A percentile compares a stretch with the other conserved stretches of the same genome.
Conservation (phyloP, 1,284 basidiomycete species). For the Ceratobasidium sp. region DNA sequence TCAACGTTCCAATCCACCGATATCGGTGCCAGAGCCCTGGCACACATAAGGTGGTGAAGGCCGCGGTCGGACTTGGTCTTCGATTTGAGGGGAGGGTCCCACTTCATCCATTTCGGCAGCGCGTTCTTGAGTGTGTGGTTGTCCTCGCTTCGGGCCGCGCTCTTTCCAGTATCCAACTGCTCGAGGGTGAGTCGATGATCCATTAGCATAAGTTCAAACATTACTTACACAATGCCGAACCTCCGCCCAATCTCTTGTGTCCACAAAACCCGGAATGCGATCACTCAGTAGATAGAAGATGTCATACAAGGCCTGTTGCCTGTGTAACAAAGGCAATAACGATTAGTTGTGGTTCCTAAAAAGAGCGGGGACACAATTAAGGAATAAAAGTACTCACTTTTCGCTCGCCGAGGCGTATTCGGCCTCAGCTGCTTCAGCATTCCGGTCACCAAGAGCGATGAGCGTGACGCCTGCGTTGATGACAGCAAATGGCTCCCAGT, state of each 20-base stretch:
- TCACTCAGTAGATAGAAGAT: background rate
- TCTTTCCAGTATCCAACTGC: slow-evolving; percentile 10
- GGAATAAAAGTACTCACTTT: background rate
- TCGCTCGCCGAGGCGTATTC: background rate
- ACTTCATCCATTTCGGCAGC: background rate
- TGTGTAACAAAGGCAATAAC: background rate
- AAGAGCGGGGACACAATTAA: background rate
- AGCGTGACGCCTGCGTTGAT: slow-evolving; percentile 11
- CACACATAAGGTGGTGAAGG: slow-evolving; percentile 21
- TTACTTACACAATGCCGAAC: background rate
- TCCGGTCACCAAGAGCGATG: background rate
- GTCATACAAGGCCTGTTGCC: slow-evolving; percentile 1
- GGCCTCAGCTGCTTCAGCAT: background rate
- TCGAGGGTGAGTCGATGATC: too few species aligned
- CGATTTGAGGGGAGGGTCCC: slow-evolving; percentile 7
- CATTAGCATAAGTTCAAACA: background rate
- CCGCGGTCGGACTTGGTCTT: background rate
- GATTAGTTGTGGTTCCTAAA: background rate
- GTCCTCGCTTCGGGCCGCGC: slow-evolving; percentile 7
- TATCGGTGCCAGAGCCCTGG: background rate
- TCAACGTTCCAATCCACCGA: slow-evolving; percentile 4
- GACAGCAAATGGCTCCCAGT: background rate
- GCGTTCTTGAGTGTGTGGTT: slow-evolving; percentile 8
- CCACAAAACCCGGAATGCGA: background rate
- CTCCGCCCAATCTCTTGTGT: slow-evolving; percentile 6